Conservation (phyloP, 2,329 filamentous ascomycete genomes). For the Tolypocladium inflatum region DNA sequence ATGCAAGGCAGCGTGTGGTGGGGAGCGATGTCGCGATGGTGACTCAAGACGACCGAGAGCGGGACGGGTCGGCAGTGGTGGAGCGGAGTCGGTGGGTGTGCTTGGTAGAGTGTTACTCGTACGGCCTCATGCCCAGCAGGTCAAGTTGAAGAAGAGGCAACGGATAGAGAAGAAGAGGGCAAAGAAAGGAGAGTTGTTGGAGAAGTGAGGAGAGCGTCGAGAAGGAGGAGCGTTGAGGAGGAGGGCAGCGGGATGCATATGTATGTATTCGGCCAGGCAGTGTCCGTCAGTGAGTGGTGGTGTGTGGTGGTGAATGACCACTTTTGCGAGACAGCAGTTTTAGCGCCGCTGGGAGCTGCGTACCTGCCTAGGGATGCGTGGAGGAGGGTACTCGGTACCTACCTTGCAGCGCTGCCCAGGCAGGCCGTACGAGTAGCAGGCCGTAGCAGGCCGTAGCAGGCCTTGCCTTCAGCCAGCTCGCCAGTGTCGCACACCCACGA, state of each 20-base stretch:
- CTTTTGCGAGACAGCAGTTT: conserved; percentile 5
- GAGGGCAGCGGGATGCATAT: conserved; percentile 14
- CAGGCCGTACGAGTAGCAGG: background rate
- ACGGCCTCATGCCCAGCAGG: background rate
- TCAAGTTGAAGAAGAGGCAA: background rate
- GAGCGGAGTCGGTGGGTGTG: background rate
- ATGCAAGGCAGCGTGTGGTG: conserved; percentile 1
- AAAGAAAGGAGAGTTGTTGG: background rate
- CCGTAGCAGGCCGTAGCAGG: conserved; percentile 1
- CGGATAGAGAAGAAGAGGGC: conserved; percentile 1
- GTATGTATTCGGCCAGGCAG: conserved; percentile 5
- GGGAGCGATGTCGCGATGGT: conserved; percentile 6
- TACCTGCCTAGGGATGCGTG: conserved; percentile 3
- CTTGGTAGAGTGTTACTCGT: background rate
- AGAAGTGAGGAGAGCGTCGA: conserved; percentile 1
- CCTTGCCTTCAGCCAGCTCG: background rate
- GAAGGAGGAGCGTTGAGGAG: conserved; percentile 1
- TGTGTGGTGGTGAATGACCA: conserved; percentile 5
- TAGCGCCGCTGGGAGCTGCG: conserved; percentile 6
- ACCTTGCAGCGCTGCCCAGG: background rate
- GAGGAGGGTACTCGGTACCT: background rate
- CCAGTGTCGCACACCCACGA: too few relatives aligned
- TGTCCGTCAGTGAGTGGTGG: background rate
- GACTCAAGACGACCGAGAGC: conserved; percentile 10
- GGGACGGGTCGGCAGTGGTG: conserved; percentile 4